Conservation (phyloP, 2,329 filamentous ascomycete species). For the Lecanosticta acicola region DNA sequence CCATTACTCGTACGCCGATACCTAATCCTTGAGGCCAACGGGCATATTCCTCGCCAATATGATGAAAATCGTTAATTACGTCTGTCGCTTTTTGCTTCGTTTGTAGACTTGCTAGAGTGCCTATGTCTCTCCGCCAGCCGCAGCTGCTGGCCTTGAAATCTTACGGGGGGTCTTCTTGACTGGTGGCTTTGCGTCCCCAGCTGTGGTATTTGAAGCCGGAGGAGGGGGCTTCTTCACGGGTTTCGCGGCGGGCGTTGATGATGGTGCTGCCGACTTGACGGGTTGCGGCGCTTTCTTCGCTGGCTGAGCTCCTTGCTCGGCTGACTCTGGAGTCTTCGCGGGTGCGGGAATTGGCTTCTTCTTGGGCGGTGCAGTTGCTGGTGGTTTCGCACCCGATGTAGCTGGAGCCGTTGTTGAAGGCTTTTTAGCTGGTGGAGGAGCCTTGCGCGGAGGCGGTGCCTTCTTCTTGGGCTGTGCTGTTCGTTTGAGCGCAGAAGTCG, state of each 20-base stretch:
- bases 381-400: background rate
- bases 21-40: too few relatives aligned
- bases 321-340: background rate
- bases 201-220: constrained; percentile 1
- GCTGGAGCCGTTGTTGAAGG: background rate
- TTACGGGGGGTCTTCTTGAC: constrained; percentile 5
- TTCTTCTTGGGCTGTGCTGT: constrained; percentile 21
- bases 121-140: background rate
- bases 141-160: constrained; percentile 2
- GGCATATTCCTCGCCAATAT: too few relatives aligned
- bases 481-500: constrained; percentile 16
- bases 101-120: too few relatives aligned
- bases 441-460: constrained; percentile 16
- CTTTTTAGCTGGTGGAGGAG: constrained; percentile 5
- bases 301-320: background rate
- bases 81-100: too few relatives aligned
- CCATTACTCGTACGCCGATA: too few relatives aligned
- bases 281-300: constrained; percentile 3
- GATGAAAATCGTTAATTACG: too few relatives aligned
- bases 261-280: constrained; percentile 4
- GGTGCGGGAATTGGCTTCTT: constrained; percentile 32
- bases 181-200: background rate
- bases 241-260: constrained; percentile 3
- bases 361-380: background rate
- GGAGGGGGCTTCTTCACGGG: constrained; percentile 6